Evolutionary conservation across 257 asterid genomes (phyloP), one percentile per base, ranked within the genome.

Genomic region (Echium plantagineum): DNA sequence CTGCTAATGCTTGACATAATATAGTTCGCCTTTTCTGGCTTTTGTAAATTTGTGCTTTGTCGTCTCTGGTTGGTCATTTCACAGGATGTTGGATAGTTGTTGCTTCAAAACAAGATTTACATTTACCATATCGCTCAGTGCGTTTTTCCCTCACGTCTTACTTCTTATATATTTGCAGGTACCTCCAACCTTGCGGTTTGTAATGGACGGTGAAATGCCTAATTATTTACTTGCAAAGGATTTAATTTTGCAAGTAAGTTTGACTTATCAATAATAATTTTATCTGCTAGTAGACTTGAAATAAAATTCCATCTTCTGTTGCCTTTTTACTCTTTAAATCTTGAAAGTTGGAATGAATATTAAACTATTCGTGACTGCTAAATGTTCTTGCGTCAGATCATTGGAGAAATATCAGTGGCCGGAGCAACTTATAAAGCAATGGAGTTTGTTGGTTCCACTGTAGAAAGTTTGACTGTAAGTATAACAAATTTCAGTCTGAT

Each of bases 401-500:
- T 93, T 69, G 99, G 99, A 65, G 97, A 93, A 74, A 89, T 93
- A 62, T 93, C 99, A 13, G 99, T 93, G 63, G 80, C 99, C 71
- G 99, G 99, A 77, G 97, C 97, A 49, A 93, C 96, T 58, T 93
- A 93, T 60, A 89, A 89, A 73, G 90, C 97, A 75, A 93, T 93
- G 99, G 97, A 93, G 71, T 93, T 93, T 75, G 84, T 93, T 48
- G 99, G 99, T 51, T 58, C 84, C 42, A 77, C 99, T 48, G 87
- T 93, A 72, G 99, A 93, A 75, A 81, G 94, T 76, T 84, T 89
- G 81, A 78, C 83, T 15, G 99, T 93, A 73, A 76, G 89, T 74
- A 20, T 31, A 61, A 54, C 67, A 26, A 26, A 51, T 60, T 1
- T 66, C 61, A 28, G 30, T 42, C 52, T 42, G 15, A n/a, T 3